Evolutionary conservation across 116 monocot genomes (phyloP), one percentile per base, ranked within the genome.

Genomic region (Papilionanthe hybrid): DNA sequence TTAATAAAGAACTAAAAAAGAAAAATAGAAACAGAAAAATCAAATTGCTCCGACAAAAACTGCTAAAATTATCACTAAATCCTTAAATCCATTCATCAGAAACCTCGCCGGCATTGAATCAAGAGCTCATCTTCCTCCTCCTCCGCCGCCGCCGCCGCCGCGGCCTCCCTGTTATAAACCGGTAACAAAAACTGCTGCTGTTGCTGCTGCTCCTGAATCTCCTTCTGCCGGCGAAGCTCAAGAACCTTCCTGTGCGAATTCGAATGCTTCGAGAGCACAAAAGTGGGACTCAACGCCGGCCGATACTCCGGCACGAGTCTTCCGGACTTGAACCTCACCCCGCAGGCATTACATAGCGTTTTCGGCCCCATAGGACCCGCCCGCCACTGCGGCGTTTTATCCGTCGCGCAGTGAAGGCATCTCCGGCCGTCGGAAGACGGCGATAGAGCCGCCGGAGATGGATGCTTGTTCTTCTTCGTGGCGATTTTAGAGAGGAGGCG

Each of bases 221-320:
- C 80, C 72, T 73, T 80, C 80, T 80, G 80, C 42, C 80, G 18
- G 9, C 80, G 53, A 37, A 80, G 80, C 56, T 80, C 80, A 6
- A 80, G 72, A 22, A 80, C 80, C 42, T 80, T 80, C 11, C 80
- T 28, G 22, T 80, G 80, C 0, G 80, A 80, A 49, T 80, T 80
- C 20, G 80, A 80, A 23, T 80, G 80, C 56, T 72, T 80, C 12
- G 80, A 80, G 20, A 80, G 27, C 12, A 80, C 42, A 50, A 80
- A 80, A 4, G 72, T 80, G 37, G 80, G 80, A 56, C 80, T 80
- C 22, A 72, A 53, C 3, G 72, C 80, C 18, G 82, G 82, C 23
- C 82, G 82, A 41, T 82, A 82, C 82, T 82, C 82, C 7, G 82
- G 82, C 43, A 82, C 78, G 19, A 82, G 78, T 1, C 82, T 71